Evolutionary conservation across 768 basidiomycete genomes (phyloP).

Genomic region (Hygrocybe punicea): DNA sequence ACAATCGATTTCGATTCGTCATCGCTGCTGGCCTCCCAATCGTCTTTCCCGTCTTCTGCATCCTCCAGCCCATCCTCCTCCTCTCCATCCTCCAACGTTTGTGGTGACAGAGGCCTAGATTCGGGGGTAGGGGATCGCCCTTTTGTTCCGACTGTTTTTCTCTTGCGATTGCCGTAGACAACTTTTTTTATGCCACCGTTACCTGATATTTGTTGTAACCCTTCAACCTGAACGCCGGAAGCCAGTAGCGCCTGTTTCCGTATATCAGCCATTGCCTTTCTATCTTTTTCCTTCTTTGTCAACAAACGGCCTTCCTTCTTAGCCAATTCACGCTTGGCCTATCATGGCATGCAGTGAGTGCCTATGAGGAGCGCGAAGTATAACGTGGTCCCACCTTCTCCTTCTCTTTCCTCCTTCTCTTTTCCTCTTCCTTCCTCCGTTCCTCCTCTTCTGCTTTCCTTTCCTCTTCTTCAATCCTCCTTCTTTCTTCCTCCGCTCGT

Average conservation of each 20-base stretch:
- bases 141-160: slow-evolving; percentile 55
- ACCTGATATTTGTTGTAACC: slow-evolving; percentile 60
- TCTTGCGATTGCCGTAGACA: slow-evolving; percentile 81
- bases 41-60: slow-evolving; percentile 34
- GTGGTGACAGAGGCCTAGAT: slow-evolving; percentile 48
- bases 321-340: slow-evolving; percentile 85
- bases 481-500: slow-evolving; percentile 72
- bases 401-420: slow-evolving; percentile 79
- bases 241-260: slow-evolving; percentile 87
- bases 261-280: slow-evolving; percentile 84
- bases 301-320: slow-evolving; percentile 93
- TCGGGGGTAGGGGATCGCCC: slow-evolving; percentile 53
- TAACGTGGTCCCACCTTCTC: slow-evolving; percentile 58
- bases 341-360: slow-evolving; percentile 8
- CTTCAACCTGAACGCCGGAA: slow-evolving; percentile 87
- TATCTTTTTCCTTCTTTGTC: slow-evolving; percentile 97
- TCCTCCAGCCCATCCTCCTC: slow-evolving; percentile 35
- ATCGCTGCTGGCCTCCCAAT: slow-evolving; percentile 72
- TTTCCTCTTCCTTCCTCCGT: slow-evolving; percentile 74
- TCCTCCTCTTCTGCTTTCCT: slow-evolving; percentile 72
- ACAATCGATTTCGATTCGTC: slow-evolving; percentile 38
- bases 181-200: slow-evolving; percentile 62
- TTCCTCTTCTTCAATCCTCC: slow-evolving; percentile 88
- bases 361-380: slow-evolving; percentile 1
- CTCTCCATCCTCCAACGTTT: slow-evolving; percentile 27